Conservation (phyloP, 495 filamentous ascomycete species). For the Amphirosellinia nigrospora region DNA sequence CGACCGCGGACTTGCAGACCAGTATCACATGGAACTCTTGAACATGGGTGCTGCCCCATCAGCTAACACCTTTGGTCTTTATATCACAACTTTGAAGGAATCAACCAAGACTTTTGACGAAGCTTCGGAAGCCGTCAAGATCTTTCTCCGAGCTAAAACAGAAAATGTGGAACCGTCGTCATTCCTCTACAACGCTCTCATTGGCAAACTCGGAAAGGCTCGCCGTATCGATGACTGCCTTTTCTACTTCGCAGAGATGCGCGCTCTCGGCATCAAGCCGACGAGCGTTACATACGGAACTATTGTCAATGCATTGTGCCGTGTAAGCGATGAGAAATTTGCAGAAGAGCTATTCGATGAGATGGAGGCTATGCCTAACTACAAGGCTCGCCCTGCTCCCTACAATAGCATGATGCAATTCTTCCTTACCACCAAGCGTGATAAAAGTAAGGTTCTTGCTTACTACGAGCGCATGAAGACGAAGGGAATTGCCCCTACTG, state of each 20-base stretch:
- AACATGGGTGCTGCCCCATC: conserved; percentile 88
- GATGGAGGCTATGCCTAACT: conserved; percentile 99
- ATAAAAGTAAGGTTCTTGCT: conserved; percentile 89
- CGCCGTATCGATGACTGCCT: conserved; percentile 97
- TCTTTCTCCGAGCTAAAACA: conserved; percentile 91
- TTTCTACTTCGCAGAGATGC: conserved; percentile 98
- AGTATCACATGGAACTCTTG: conserved; percentile 88
- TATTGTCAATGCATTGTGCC: conserved; percentile 95
- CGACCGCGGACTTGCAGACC: conserved; percentile 75
- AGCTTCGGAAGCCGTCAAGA: conserved; percentile 93
- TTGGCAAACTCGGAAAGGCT: conserved; percentile 97
- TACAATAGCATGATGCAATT: conserved; percentile 99
- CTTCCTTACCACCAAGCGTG: conserved; percentile 96
- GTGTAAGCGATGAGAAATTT: conserved; percentile 95
- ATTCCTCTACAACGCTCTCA: conserved; percentile 97
- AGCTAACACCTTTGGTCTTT: conserved; percentile 96
- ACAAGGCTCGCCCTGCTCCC: conserved; percentile 94
- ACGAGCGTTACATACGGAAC: conserved; percentile 98
- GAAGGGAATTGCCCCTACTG: conserved; percentile 86
- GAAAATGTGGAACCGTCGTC: conserved; percentile 95
- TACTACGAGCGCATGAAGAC: conserved; percentile 95
- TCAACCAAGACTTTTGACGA: conserved; percentile 97
- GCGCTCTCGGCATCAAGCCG: conserved; percentile 86
- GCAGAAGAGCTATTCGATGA: conserved; percentile 98
- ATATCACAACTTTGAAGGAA: conserved; percentile 97